Conservation (phyloP, 1,284 basidiomycete species). For the Wolfiporia cocos region DNA sequence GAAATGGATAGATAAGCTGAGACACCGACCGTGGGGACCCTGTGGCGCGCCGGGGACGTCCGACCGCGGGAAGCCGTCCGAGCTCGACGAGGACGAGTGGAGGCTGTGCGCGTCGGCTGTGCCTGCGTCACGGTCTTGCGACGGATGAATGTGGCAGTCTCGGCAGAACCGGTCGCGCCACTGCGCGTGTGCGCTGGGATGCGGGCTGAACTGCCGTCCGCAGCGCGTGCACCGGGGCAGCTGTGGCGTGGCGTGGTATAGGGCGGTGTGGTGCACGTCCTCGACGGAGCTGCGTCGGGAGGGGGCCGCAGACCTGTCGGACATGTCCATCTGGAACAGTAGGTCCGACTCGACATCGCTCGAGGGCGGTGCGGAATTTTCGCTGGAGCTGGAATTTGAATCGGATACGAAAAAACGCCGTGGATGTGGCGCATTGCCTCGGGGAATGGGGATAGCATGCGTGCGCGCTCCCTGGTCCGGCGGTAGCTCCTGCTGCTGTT, state of each 20-base stretch:
- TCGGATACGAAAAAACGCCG: background rate
- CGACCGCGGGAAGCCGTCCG: background rate
- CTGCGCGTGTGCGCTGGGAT: background rate
- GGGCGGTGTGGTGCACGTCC: too few relatives aligned
- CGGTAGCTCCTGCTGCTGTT: too few relatives aligned
- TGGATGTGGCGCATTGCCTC: background rate
- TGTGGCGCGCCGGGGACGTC: background rate
- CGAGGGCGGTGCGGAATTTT: background rate
- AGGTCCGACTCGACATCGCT: background rate
- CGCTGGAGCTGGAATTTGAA: background rate
- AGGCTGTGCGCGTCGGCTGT: too few relatives aligned
- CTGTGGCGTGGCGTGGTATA: too few relatives aligned
- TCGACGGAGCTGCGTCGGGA: too few relatives aligned
- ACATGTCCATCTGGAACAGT: background rate
- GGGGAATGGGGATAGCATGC: slow-evolving; percentile 1
- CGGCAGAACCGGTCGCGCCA: background rate
- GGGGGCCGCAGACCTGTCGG: too few relatives aligned
- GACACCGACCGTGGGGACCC: background rate
- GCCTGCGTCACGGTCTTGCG: background rate
- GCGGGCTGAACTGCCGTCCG: background rate
- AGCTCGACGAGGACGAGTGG: too few relatives aligned
- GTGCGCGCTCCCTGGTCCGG: background rate
- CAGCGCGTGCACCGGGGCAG: background rate
- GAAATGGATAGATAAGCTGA: background rate
- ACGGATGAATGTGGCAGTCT: background rate